Conservation (phyloP, 306 rosid genomes). For the Pterocarpus santalinus region DNA sequence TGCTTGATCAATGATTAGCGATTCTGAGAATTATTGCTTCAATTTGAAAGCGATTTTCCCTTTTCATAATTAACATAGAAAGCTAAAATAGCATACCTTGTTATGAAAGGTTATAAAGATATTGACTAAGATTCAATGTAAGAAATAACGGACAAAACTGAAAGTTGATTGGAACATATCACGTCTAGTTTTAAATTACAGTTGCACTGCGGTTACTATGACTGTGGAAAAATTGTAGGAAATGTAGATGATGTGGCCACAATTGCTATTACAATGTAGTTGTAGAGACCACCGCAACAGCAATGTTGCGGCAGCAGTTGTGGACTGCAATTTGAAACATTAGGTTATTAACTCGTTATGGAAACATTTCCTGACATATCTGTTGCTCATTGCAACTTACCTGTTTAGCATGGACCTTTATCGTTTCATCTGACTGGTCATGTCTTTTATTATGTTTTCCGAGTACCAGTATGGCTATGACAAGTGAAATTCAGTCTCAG, state of each 20-base stretch:
- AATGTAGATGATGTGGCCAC: neutral
- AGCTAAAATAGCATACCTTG: neutral
- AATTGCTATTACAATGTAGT: neutral
- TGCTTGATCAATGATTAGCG: neutral
- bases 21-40: neutral
- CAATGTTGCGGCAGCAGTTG: neutral
- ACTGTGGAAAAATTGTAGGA: neutral
- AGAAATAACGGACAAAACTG: neutral
- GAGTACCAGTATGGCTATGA: constrained; percentile 93
- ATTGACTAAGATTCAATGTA: constrained; percentile 15
- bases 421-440: constrained; percentile 40
- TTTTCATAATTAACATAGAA: neutral
- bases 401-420: constrained; percentile 15
- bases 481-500: constrained; percentile 86
- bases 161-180: constrained; percentile 3
- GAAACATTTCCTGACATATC: constrained; percentile 12
- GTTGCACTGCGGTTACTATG: neutral
- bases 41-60: neutral
- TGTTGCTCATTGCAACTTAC: constrained; percentile 13
- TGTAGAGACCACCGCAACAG: neutral
- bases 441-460: constrained; percentile 39
- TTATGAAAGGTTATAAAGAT: constrained; percentile 14
- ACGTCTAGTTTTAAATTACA: neutral
- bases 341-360: constrained; percentile 3
- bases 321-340: neutral